A percentile compares a stretch with the other conserved stretches of the same genome.
These are phyloP conservation scores for Acer campestre DNA, from an alignment of 345 rosid species.

Conservation along the genomic window DNA sequence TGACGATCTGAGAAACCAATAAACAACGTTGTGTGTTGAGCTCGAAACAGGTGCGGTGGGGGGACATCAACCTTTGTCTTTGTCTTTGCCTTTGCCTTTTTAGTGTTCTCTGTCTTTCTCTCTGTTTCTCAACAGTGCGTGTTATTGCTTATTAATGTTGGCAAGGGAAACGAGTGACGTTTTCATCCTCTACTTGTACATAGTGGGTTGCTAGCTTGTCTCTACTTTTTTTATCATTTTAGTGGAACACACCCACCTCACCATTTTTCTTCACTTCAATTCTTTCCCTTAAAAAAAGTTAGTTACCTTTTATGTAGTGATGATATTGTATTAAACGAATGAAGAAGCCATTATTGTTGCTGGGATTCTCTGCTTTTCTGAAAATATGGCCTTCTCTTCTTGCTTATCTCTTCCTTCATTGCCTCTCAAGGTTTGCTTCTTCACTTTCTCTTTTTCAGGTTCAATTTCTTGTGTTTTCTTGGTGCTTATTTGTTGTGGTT, in stretches of 20 bases:
- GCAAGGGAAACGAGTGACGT: neutral
- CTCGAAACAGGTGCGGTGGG: neutral
- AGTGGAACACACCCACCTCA: constrained; percentile 28
- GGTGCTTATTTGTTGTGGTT: neutral
- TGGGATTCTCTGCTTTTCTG: constrained; percentile 28
- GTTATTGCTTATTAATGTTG: no score
- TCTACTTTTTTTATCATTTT: neutral
- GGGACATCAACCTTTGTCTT: neutral
- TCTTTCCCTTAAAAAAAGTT: neutral
- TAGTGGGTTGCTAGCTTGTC: constrained; percentile 2
- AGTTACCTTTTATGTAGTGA: neutral
- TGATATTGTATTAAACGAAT: constrained; percentile 20
- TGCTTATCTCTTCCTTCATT: constrained; percentile 46
- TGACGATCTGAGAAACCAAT: no score
- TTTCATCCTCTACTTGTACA: neutral
- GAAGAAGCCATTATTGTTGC: constrained; percentile 30
- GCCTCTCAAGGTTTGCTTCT: constrained; percentile 38
- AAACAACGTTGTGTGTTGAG: no score
- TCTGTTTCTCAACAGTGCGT: neutral
- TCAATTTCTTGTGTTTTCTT: neutral
- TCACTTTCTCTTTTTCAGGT: neutral
- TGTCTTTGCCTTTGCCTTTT: neutral
- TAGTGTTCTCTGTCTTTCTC: neutral
- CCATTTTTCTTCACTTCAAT: neutral
- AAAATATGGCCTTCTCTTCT: constrained; percentile 60